Base-by-base conservation (phyloP, 2,329 filamentous ascomycete species). In the Ceratocystis alfenasii region DNA sequence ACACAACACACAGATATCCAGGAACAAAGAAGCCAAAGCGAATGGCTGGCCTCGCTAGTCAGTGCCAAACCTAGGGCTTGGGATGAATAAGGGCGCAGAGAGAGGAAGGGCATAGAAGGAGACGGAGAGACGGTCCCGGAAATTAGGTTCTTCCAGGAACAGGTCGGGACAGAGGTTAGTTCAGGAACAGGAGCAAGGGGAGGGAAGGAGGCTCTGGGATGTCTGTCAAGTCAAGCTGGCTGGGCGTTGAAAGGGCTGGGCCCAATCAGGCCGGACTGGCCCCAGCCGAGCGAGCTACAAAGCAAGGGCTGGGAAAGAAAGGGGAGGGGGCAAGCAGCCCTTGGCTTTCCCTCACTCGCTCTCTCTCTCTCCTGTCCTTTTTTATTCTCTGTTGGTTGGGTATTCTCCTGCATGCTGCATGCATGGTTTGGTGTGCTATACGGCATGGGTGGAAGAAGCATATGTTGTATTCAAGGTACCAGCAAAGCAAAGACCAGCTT, bases 111-210 rank as follows among this genome's bases (percentile, higher is more conserved):
- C 17, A 48, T 10, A 48, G 5, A 10, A 6, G 17, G 17, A n/a
- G 46, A 22, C 46, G 17, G 17, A 7, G 20, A 10, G 8, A 53
- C 53, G 22, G 53, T 57, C 53, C 53, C 53, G 22, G 53, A 57
- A 57, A 57, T n/a, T 57, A 8, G 53, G 53, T 57, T 57, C 28
- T 33, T 57, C 28, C 53, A 57, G 53, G 53, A 33, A 57, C 53
- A 57, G 53, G 53, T 28, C 25, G 50, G 50, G 25, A 55, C 50
- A 55, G 50, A 25, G 20, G 5, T 15, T 25, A 28, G 50, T 5
- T 25, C 50, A 55, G 20, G 50, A 28, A 55, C 50, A 55, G 22
- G 53, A 57, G 30, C 22, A 57, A 33, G 53, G 53, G 17, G 20
- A 5, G 10, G 7, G 20, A 25, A 30, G 36, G 36, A 41, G 36